Evolutionary conservation across 768 basidiomycete species (phyloP).

Genomic region (Pleurotus salmoneostramineus): DNA sequence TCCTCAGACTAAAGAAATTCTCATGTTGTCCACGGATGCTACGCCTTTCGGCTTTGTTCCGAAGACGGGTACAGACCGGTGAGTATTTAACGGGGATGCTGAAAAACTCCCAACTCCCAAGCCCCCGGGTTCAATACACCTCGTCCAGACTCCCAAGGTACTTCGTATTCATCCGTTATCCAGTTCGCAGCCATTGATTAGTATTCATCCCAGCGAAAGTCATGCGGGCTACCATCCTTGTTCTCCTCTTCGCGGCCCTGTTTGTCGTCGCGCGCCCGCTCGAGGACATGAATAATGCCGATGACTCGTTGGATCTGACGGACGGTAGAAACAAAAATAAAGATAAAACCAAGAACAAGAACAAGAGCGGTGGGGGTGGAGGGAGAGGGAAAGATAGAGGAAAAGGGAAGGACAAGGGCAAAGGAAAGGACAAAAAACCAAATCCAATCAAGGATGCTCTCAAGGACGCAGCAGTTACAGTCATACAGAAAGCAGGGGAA

Average conservation of each 20-base stretch:
- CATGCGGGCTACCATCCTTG: neutral
- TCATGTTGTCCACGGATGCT: too few relatives aligned
- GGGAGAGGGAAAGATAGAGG: neutral
- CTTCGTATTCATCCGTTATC: neutral
- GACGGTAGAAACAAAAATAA: neutral
- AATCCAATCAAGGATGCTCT: neutral
- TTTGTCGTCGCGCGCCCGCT: neutral
- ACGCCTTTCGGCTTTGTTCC: too few relatives aligned
- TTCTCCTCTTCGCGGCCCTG: neutral
- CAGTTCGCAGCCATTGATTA: neutral
- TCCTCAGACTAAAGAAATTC: too few relatives aligned
- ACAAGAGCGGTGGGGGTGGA: neutral
- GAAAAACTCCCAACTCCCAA: too few relatives aligned
- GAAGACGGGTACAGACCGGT: too few relatives aligned
- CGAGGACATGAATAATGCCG: neutral
- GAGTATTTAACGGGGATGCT: too few relatives aligned
- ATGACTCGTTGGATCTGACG: neutral
- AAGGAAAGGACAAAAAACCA: neutral
- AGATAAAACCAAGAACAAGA: neutral
- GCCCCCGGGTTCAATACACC: too few relatives aligned
- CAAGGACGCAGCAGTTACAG: neutral
- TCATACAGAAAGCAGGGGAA: neutral
- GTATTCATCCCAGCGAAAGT: neutral
- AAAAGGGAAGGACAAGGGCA: neutral
- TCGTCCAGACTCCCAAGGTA: too few relatives aligned